Evolutionary conservation across 768 basidiomycete species (phyloP), one percentile per base, ranked within the genome.

Genomic region (Calocybe cyanea): DNA sequence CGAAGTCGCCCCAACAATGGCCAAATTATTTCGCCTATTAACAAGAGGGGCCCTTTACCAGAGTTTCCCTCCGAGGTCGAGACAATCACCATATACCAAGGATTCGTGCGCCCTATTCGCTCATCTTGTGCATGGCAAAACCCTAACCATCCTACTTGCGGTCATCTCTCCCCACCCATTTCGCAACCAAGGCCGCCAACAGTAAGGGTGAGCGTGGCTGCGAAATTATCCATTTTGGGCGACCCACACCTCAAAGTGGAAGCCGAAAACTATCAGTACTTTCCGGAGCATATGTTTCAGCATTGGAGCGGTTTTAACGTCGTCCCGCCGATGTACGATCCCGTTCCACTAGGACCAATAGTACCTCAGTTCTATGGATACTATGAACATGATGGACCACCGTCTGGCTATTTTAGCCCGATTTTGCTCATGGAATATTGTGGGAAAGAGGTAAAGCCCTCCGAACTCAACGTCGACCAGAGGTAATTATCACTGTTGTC

Each of bases 351-450:
- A 3, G 63, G 67, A 6, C 70, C 83, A 0, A 38, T 83, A 38
- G 75, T 79, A 3, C 82, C 83, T 0, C 80, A 82, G 57, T 85
- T 75, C 59, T 85, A 79, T 52, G 82, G 84, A 1, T 80, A 77
- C 59, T 85, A 83, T 51, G 7, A 7, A 39, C 34, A 2, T 18
- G 24, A 7, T 15, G 14, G 14, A 3, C 5, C 8, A 28, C 6
- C 28, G 18, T 3, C 17, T n/a, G 53, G 53, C 2, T 66, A 66
- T 49, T 54, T 64, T 28, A 72, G 72, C 47, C 67, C 72, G 0
- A 69, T 75, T 30, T 46, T 77, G 17, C 61, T 77, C 13, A 38
- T 75, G 0, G 73, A 77, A 54, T 51, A 71, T 34, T 75, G 74
- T 41, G 73, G 73, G 2, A 41, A 5, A 2, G 57, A 61, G 9